Evolutionary conservation across 805 yeast species (phyloP).

Genomic region (Wickerhamomyces ciferrii): DNA sequence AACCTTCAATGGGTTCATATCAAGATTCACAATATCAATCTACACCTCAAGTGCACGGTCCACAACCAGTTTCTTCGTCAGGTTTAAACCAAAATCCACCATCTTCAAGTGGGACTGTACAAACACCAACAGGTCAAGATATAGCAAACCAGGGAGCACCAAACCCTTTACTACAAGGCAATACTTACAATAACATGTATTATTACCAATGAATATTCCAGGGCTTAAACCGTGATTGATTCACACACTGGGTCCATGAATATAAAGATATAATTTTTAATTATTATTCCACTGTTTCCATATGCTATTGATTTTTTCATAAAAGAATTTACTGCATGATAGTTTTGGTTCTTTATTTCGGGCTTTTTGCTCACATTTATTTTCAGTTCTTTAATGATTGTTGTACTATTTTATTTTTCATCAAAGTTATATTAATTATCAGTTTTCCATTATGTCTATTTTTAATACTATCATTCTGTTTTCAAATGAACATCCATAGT

Average conservation of each 20-base stretch:
- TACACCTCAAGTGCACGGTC: background rate
- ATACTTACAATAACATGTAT: background rate
- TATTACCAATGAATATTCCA: background rate
- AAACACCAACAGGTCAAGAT: background rate
- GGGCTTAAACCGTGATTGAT: too few species aligned
- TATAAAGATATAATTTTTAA: too few species aligned
- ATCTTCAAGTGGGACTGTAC: background rate
- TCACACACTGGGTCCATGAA: too few species aligned
- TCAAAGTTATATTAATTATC: conserved; percentile 2
- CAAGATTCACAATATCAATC: background rate
- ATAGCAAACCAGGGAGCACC: background rate
- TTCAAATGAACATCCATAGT: too few species aligned
- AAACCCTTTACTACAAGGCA: background rate
- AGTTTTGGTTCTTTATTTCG: too few species aligned
- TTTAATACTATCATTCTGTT: too few species aligned
- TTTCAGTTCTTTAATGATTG: conserved; percentile 1
- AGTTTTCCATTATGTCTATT: background rate
- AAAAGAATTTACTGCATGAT: too few species aligned
- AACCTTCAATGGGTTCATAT: background rate
- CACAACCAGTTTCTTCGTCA: background rate
- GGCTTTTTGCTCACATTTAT: too few species aligned
- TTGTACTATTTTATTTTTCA: conserved; percentile 5
- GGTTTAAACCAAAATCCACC: background rate
- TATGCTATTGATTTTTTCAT: too few species aligned
- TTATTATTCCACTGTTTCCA: too few species aligned